Evolutionary conservation across 2,329 filamentous ascomycete genomes (phyloP), one percentile per base, ranked within the genome.

Genomic region (Xylariaceae sp.): DNA sequence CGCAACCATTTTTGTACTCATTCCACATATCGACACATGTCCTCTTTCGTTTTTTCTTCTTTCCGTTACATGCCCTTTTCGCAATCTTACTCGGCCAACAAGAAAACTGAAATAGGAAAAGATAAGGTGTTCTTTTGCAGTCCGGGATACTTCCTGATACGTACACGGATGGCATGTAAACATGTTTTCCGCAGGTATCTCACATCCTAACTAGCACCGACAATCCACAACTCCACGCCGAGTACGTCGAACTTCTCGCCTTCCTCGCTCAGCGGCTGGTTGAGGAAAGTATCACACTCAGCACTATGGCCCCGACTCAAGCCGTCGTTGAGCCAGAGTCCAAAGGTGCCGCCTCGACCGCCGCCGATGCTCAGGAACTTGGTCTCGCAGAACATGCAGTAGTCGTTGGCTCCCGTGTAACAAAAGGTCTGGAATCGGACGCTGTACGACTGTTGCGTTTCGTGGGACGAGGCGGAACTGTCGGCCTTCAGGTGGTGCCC

Each of bases 391-490:
- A 95, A 89, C 66, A 97, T 94, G 78, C 93, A 91, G 73, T 96
- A 99, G 74, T 97, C 94, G 73, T 99, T 97, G 47, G 96, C 84
- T 4, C 94, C 94, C 58, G 89, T 95, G 71, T 97, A 97, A 0
- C 93, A 92, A 69, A 97, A 99, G 0, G 93, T 93, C 75, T 96
- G 97, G 82, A 99, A 99, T 17, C 94, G 86, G 66, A 97, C 90
- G 30, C 86, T 82, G 62, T 93, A 89, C 3, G 86, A 15, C 30
- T 63, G 3, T 60, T 69, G 37, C 6, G 51, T 51, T 5, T 54
- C 66, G n/a, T 6, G 42, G 42, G 64, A 48, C 49, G 59, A 18
- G 1, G 51, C 35, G 45, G 10, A 8, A 11, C 11, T 50, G 62
- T 70, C 37, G 67, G 74, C 57, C 67, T 73, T 49, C 70, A 72